Percentiles rank a stretch among this genome's conserved stretches.
These are phyloP conservation scores for Malania oleifera DNA, from an alignment of 164 flowering plant species.

Conservation along the genomic window DNA sequence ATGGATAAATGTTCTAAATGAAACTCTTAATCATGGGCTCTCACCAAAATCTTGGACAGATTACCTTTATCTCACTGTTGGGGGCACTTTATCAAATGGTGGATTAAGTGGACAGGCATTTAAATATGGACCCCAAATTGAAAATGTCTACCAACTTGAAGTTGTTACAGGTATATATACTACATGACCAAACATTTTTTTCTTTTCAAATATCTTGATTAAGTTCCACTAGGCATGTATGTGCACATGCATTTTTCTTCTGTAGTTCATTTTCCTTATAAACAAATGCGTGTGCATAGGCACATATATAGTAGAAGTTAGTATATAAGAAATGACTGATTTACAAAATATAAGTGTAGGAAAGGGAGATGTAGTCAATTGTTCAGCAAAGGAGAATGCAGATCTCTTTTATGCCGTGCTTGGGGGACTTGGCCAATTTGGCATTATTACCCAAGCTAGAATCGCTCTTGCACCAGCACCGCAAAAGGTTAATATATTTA, in stretches of 20 bases:
- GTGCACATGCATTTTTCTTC: too few species aligned
- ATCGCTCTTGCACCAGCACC: slow-evolving; percentile 82
- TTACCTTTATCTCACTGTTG: slow-evolving; percentile 83
- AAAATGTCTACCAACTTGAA: slow-evolving; percentile 74
- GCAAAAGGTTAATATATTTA: slow-evolving; percentile 43
- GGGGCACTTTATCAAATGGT: slow-evolving; percentile 89
- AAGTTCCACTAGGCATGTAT: too few species aligned
- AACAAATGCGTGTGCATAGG: too few species aligned
- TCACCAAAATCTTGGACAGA: slow-evolving; percentile 98
- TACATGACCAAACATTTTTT: too few species aligned
- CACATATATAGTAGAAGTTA: too few species aligned
- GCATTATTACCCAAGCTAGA: slow-evolving; percentile 80
- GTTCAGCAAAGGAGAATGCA: slow-evolving; percentile 58
- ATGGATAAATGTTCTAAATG: slow-evolving; percentile 82
- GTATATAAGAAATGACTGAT: too few species aligned
- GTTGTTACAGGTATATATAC: slow-evolving; percentile 90
- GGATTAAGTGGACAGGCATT: slow-evolving; percentile 96
- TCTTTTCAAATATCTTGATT: too few species aligned
- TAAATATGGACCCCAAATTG: slow-evolving; percentile 83
- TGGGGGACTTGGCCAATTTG: slow-evolving; percentile 95
- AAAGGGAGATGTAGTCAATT: slow-evolving; percentile 69
- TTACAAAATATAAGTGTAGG: slow-evolving; percentile 72
- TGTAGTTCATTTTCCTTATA: too few species aligned
- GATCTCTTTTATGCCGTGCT: slow-evolving; percentile 76
- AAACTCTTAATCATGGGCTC: slow-evolving; percentile 63